Base-by-base conservation (phyloP, 768 basidiomycete species). In the Boletales sp. region DNA sequence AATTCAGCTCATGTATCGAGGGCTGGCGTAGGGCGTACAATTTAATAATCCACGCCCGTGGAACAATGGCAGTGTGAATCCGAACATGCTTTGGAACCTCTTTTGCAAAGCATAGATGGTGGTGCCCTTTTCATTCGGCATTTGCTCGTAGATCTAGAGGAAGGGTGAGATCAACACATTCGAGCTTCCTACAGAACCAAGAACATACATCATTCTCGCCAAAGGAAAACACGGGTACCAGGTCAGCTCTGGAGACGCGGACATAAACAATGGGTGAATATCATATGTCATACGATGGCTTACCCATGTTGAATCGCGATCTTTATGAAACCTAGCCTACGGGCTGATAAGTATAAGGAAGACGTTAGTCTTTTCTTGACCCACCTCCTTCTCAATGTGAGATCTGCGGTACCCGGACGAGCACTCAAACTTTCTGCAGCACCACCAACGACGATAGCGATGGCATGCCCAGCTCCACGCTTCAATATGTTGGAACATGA, bases 171-270 rank as follows among this genome's bases (percentile, higher is more conserved):
- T 55, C 47, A 58, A 27, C 24, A 3, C 4, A 19, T 31, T 36
- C 38, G 34, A 6, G 1, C 10, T 29, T 6, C 41, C 32, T 12
- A 42, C n/a, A 5, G 19, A 45, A 43, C 17, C 14, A 36, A 12
- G 40, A 76, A 82, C 62, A 9, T 53, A 94, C 94, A 67, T 98
- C 97, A 65, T 98, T 98, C 74, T 99, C 97, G 12, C 97, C 97
- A 59, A 99, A 99, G 6, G 92, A 94, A 64, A 99, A 98, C 4
- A 97, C 94, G 0, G 97, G 97, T 0, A 99, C 97, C 11, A 99
- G 75, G 61, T 94, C 92, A 35, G 97, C 97, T 47, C 93, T 94
- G 56, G 13, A 19, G 46, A 13, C 34, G 40, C 30, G 42, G 11
- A 50, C 45, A 21, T 53, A 31, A 39, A 51, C 48, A 21, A 36